phyloP scores from a whole-genome alignment of 2,329 filamentous ascomycete species.

The Colletotrichum magnum region DNA sequence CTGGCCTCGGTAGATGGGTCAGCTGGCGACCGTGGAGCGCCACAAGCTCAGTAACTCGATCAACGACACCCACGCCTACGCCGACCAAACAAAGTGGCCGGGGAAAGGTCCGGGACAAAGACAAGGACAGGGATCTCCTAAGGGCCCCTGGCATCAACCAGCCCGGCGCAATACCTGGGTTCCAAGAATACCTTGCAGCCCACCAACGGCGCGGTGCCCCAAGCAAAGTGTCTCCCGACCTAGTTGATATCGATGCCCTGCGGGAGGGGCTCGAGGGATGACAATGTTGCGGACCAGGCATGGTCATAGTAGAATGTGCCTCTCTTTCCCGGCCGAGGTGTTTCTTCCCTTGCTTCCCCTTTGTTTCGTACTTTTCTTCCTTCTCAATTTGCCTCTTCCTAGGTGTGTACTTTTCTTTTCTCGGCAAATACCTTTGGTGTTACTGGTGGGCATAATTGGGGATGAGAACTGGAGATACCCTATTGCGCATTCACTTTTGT shows the following conservation, averaged over 20 bases:
- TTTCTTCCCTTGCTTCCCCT: neutral
- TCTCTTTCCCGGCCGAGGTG: neutral
- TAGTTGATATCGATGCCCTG: slow-evolving; percentile 72
- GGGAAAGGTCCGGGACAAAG: slow-evolving; percentile 41
- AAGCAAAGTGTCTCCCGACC: slow-evolving; percentile 69
- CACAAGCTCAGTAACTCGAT: slow-evolving; percentile 22
- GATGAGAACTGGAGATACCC: slow-evolving; percentile 36
- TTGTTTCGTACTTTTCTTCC: too few relatives aligned
- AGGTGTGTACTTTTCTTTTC: neutral
- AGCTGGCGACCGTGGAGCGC: slow-evolving; percentile 65
- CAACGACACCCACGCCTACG: slow-evolving; percentile 37
- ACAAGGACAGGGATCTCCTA: slow-evolving; percentile 55
- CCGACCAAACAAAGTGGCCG: slow-evolving; percentile 32
- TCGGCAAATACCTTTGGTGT: slow-evolving; percentile 14
- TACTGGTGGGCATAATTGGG: slow-evolving; percentile 26
- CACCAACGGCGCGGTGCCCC: slow-evolving; percentile 67
- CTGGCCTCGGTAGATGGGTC: slow-evolving; percentile 59
- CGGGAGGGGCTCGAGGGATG: slow-evolving; percentile 67
- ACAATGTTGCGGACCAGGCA: neutral
- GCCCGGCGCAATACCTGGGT: slow-evolving; percentile 79
- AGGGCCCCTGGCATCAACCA: slow-evolving; percentile 84
- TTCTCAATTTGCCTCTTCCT: too few relatives aligned
- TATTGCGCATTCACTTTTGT: slow-evolving; percentile 16
- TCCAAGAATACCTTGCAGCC: slow-evolving; percentile 69
- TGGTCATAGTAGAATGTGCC: neutral